A percentile compares a stretch with the other conserved stretches of the same genome.
Evolutionary conservation across 805 yeast genomes (phyloP).

Genomic region (Suhomyces tanzawaensis): DNA sequence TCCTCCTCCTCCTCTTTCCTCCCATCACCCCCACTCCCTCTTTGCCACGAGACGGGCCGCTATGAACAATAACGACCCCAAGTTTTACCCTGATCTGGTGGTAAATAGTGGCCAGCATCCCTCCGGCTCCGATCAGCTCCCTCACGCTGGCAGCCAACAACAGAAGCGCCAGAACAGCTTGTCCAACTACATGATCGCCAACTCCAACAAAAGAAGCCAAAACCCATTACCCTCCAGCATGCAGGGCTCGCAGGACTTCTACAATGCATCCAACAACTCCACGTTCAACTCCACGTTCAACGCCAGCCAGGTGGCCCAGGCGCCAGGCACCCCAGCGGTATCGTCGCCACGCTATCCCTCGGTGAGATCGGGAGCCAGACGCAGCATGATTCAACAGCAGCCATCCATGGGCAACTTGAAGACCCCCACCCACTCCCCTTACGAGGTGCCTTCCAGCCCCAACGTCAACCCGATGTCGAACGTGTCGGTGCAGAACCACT

Average conservation of each 20-base stretch:
- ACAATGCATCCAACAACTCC: conserved; percentile 15
- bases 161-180: conserved; percentile 43
- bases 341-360: not conserved
- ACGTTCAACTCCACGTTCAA: conserved; percentile 11
- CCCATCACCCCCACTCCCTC: not conserved
- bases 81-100: conserved; percentile 6
- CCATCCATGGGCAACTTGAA: conserved; percentile 17
- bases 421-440: conserved; percentile 42
- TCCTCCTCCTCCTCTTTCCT: not conserved
- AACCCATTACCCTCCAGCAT: conserved; percentile 17
- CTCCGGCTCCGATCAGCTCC: conserved; percentile 1
- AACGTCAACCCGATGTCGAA: conserved; percentile 26
- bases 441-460: conserved; percentile 43
- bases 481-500: conserved; percentile 28
- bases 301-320: conserved; percentile 3
- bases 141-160: conserved; percentile 11
- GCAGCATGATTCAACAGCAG: conserved; percentile 16
- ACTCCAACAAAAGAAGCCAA: conserved; percentile 36
- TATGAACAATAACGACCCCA: conserved; percentile 5
- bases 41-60: not conserved
- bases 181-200: conserved; percentile 30
- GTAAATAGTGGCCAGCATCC: conserved; percentile 3
- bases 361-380: conserved; percentile 11
- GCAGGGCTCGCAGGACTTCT: not conserved
- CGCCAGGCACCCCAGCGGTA: conserved; percentile 1